Percentiles rank a stretch among this genome's conserved stretches.
Evolutionary conservation across 495 filamentous ascomycete species (phyloP).

Genomic region (Parathielavia appendiculata): DNA sequence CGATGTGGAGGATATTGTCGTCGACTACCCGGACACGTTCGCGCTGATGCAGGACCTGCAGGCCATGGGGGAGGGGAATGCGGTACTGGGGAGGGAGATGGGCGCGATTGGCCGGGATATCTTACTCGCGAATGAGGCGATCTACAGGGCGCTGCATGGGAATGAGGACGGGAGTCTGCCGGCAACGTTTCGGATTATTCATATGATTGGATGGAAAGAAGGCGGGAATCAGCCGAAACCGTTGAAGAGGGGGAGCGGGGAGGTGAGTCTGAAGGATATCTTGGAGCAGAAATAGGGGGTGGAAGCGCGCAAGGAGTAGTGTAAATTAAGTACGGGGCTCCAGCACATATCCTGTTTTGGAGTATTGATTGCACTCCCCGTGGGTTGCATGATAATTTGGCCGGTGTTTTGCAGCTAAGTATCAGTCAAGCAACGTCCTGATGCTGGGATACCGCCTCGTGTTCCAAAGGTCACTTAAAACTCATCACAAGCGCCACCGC

Average conservation of each 20-base stretch:
- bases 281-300: slow-evolving; percentile 46
- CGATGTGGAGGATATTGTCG: slow-evolving; percentile 93
- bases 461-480: neutral
- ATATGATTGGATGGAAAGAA: slow-evolving; percentile 98
- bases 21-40: slow-evolving; percentile 91
- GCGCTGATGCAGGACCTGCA: slow-evolving; percentile 89
- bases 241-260: slow-evolving; percentile 72
- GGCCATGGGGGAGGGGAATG: slow-evolving; percentile 90
- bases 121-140: slow-evolving; percentile 77
- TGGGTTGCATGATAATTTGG: too few relatives aligned
- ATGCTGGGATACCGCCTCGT: too few relatives aligned
- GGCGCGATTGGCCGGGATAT: slow-evolving; percentile 75
- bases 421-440: too few relatives aligned
- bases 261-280: slow-evolving; percentile 77
- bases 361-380: neutral
- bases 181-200: slow-evolving; percentile 88
- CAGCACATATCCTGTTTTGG: too few relatives aligned
- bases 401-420: too few relatives aligned
- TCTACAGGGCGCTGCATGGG: slow-evolving; percentile 82
- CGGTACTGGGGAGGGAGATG: slow-evolving; percentile 72
- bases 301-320: neutral
- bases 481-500: neutral
- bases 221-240: slow-evolving; percentile 71
- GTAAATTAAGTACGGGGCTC: too few relatives aligned
- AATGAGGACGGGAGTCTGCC: slow-evolving; percentile 63